Evolutionary conservation across 805 yeast species (phyloP), one percentile per base, ranked within the genome.

Genomic region (Clavispora asparagi): DNA sequence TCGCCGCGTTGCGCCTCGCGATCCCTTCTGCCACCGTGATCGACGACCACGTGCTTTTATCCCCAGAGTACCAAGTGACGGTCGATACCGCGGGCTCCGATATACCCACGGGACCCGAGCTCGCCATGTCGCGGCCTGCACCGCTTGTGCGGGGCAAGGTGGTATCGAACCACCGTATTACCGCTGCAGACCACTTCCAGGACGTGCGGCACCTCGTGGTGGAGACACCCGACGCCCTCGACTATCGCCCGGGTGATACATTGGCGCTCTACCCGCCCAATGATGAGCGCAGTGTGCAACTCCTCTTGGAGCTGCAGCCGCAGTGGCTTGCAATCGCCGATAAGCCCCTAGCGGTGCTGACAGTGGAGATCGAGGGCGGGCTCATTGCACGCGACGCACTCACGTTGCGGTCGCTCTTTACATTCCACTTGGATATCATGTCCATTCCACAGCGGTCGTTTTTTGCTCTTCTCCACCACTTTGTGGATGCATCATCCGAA

Each of bases 371-470:
- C 12, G 83, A 81, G 46, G 89, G 87, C 32, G 92, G 89, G 0
- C 59, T 81, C 16, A 78, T 85, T 1, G 63, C 65, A 25, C 75
- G 75, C 1, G 41, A 44, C 10, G 36, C 53, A 7, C 61, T 87
- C 45, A 91, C 97, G 0, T 67, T 94, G 33, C 65, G 96, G 47
- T 75, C 83, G 3, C 70, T 92, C 11, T 51, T 94, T 7, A 83
- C 83, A 1, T 82, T 87, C 63, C 96, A 92, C 62, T 67, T 91
- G 44, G 98, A 94, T 61, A 74, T 94, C 12, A 78, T 76, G 64
- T 75, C 95, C 4, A 82, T 92, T 14, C 99, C 99, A 0, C 75
- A 89, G 45, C 72, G 96, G 35, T 79, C 90, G 23, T 92, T 94
- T 56, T 94, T 94, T 63, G 75, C 77, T 60, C 64, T 77, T 17